Base-by-base conservation (phyloP, 2,329 filamentous ascomycete genomes). In the Fusarium sororula region DNA sequence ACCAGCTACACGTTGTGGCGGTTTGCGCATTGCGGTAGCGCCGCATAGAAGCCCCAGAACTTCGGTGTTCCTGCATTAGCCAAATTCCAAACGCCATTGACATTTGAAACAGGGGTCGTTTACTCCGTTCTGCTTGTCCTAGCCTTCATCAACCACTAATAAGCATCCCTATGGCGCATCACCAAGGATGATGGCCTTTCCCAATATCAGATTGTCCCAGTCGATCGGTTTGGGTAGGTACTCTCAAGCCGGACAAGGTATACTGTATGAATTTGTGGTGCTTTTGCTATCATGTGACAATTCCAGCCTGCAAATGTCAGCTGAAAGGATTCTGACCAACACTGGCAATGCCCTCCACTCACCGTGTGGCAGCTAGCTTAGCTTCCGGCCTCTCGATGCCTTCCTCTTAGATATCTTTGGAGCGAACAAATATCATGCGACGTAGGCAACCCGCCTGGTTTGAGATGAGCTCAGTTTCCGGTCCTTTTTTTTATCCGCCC, bases 31-130 rank as follows among this genome's bases (percentile, higher is more conserved):
- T 51, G 64, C 51, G 35, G 57, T 75, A 59, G 75, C 70, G 75
- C 67, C 69, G 73, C 68, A 74, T 74, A 63, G 68, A 77, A 76
- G 66, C 74, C 65, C 73, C 68, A 71, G 73, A 65, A 73, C 72
- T 72, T 68, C 66, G 72, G 61, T 51, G 78, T 79, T 77, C 78
- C 78, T 80, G 77, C 78, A 79, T 80, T 79, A 79, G 78, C 74
- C 62, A 74, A 74, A 68, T 77, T 75, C 60, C 72, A 71, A 74
- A 66, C 55, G 56, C 75, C 65, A 74, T 72, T 72, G 58, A 47
- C 60, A 62, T 68, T 73, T 79, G 77, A 80, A 80, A 79, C 79
- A 79, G 70, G 74, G 74, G 77, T 72, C 30, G 38, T 61, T 72
- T 30, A 28, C 45, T 48, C 45, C 42, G 24, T 71, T 70, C 70